These are phyloP conservation scores for Coriolopsis trogii DNA, from an alignment of 1,284 basidiomycete species.

Conservation along the genomic window DNA sequence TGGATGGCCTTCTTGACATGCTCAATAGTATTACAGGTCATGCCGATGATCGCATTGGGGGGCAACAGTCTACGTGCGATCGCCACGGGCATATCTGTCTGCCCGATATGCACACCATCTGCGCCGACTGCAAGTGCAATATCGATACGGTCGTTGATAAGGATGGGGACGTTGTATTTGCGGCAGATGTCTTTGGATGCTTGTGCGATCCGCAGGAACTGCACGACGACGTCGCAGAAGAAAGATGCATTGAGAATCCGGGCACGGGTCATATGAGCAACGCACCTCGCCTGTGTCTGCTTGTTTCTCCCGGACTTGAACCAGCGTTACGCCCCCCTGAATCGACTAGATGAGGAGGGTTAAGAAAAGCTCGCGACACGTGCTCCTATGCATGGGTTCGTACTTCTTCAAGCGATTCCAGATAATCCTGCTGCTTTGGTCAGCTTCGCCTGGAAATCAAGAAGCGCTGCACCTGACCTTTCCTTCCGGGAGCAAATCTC, in stretches of 20 bases:
- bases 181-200: constrained; percentile 77
- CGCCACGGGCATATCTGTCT: constrained; percentile 83
- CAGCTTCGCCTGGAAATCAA: neutral
- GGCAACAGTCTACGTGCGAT: constrained; percentile 77
- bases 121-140: constrained; percentile 80
- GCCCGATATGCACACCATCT: constrained; percentile 89
- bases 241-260: neutral
- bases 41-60: constrained; percentile 74
- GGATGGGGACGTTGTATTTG: constrained; percentile 80
- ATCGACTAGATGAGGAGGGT: constrained; percentile 59
- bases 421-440: constrained; percentile 60
- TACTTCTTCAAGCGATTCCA: constrained; percentile 80
- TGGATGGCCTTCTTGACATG: constrained; percentile 62
- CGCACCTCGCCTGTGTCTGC: constrained; percentile 77
- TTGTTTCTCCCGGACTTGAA: constrained; percentile 89
- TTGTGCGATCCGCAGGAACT: constrained; percentile 83
- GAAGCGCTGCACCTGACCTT: constrained; percentile 52
- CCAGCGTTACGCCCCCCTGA: constrained; percentile 85
- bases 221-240: neutral
- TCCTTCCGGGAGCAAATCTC: constrained; percentile 78
- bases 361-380: constrained; percentile 8
- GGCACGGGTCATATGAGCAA: constrained; percentile 11
- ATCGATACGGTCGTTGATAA: constrained; percentile 94
- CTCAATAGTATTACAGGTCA: constrained; percentile 75
- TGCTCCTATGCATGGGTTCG: no score